Base-by-base conservation (phyloP, 1,284 basidiomycete species). In the Cryptococcus neoformans region DNA sequence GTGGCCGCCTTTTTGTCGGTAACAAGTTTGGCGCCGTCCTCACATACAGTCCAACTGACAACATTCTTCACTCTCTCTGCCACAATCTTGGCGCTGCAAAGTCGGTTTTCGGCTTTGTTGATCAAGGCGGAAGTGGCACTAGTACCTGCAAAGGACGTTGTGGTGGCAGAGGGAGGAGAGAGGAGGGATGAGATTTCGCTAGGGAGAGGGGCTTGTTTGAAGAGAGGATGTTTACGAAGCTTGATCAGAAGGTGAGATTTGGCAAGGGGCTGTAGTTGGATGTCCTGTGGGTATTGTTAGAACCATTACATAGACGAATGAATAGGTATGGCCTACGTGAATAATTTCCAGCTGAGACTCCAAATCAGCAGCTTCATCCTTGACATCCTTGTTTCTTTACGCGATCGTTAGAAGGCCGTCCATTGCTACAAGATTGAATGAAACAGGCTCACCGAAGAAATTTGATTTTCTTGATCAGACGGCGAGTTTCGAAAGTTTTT, bases 401-500 rank as follows among this genome's bases (percentile, higher is more conserved):
- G 4, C 28, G 28, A 28, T 28, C 28, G 28, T 28, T 28, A 28
- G 28, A 28, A 28, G 1, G 28, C 28, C 28, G 28, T 28, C 28
- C 28, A 28, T 4, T 28, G 28, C 1, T 28, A 28, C 3, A 28
- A 28, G 28, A 28, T 28, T 28, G 4, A 28, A 28, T 28, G 4
- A 28, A 9, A 12, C 28, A 21, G 17, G 28, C 63, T 58, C 59
- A 88, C 87, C 86, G 80, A 21, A 87, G 72, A 49, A 81, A 81
- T 76, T 89, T 93, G 57, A 94, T 78, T 77, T 85, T 88, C 80
- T 92, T 93, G 53, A 94, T 84, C 12, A 88, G 76, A 69, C 88
- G 89, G 75, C 89, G 89, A 0, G 85, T 83, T 78, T 96, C 93
- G 63, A 90, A 90, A 0, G 84, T 80, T 73, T 86, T 90, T 7